Percentiles rank a stretch among this genome's conserved stretches.
These are phyloP conservation scores for Botryotinia calthae DNA, from an alignment of 2,329 filamentous ascomycete species.

Conservation along the genomic window DNA sequence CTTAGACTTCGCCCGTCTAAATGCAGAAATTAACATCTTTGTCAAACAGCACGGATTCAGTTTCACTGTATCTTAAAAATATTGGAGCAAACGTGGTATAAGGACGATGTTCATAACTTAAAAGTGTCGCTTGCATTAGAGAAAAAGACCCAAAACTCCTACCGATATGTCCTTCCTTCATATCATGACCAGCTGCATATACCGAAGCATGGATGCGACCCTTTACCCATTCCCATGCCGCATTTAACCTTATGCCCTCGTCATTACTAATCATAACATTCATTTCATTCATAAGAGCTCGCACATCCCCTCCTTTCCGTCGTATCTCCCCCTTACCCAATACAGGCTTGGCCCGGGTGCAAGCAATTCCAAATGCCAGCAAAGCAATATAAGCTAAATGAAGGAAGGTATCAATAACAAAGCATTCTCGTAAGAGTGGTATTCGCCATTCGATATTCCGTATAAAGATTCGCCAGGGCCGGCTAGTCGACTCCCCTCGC, in stretches of 20 bases:
- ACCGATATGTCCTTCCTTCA: background rate
- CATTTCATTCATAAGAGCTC: background rate
- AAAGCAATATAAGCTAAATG: slow-evolving; percentile 11
- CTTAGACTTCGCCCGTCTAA: background rate
- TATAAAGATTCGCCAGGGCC: slow-evolving; percentile 18
- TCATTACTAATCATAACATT: slow-evolving; percentile 9
- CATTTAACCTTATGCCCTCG: background rate
- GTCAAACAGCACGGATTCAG: background rate
- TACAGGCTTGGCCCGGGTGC: slow-evolving; percentile 4
- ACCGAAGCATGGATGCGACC: background rate
- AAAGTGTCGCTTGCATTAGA: slow-evolving; percentile 1
- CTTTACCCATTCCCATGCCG: slow-evolving; percentile 5
- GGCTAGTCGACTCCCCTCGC: slow-evolving; percentile 17
- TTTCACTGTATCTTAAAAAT: background rate
- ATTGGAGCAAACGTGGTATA: background rate
- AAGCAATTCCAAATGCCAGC: slow-evolving; percentile 8
- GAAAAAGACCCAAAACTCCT: background rate
- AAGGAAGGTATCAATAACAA: slow-evolving; percentile 20
- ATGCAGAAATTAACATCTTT: background rate
- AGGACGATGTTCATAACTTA: background rate
- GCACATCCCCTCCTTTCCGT: background rate
- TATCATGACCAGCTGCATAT: slow-evolving; percentile 2
- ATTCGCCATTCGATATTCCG: slow-evolving; percentile 17
- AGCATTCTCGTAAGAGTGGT: slow-evolving; percentile 19
- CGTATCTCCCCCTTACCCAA: background rate